These are phyloP conservation scores for Helianthus annuus DNA, from an alignment of 129 eudicot genomes.

Conservation along the genomic window DNA sequence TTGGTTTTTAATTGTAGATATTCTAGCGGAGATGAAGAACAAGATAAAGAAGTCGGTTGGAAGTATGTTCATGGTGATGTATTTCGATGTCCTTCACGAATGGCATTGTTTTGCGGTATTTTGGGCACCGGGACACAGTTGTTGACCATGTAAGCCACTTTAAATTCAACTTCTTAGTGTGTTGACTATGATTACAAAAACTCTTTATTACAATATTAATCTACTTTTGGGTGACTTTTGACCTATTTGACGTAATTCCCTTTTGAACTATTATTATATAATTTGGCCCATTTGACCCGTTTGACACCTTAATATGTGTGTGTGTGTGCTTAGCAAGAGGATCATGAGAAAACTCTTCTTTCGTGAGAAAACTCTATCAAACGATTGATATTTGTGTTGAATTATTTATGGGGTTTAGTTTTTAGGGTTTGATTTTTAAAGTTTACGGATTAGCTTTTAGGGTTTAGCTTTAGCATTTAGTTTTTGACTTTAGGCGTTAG, in stretches of 20 bases:
- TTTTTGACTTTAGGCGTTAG: too few relatives aligned
- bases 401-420: too few relatives aligned
- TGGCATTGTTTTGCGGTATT: conserved; percentile 73
- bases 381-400: too few relatives aligned
- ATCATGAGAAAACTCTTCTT: too few relatives aligned
- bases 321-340: neutral
- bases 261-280: neutral
- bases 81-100: conserved; percentile 62
- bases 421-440: too few relatives aligned
- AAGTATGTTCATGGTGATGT: conserved; percentile 77
- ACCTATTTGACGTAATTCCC: neutral
- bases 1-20: conserved; percentile 40
- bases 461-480: too few relatives aligned
- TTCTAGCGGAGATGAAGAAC: conserved; percentile 83
- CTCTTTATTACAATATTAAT: neutral
- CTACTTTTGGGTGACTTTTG: neutral
- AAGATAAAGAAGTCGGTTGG: conserved; percentile 91
- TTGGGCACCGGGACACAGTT: conserved; percentile 80
- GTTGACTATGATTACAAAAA: neutral
- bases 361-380: too few relatives aligned
- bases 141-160: conserved; percentile 59
- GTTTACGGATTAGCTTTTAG: too few relatives aligned
- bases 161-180: neutral
- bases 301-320: neutral
- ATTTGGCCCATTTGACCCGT: neutral